These are phyloP conservation scores for Epichloe aotearoae DNA, from an alignment of 2,329 filamentous ascomycete genomes.

Conservation along the genomic window DNA sequence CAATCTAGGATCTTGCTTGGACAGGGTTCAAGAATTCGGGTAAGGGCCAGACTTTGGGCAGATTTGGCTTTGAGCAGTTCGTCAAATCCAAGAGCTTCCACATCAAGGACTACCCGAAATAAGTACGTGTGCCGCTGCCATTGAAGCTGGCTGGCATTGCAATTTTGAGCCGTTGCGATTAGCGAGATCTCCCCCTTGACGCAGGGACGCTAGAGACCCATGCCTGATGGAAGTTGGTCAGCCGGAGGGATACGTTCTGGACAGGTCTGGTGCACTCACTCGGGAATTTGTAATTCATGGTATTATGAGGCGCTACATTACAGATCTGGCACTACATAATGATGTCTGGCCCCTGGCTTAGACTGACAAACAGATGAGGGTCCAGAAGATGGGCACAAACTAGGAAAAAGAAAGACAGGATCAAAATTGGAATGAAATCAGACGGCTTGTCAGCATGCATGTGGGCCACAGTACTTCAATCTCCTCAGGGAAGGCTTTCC, in stretches of 20 bases:
- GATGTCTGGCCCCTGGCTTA: background rate
- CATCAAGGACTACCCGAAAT: constrained; percentile 67
- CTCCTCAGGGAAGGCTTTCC: background rate
- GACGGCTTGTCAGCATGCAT: background rate
- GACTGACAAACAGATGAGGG: background rate
- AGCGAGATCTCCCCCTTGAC: constrained; percentile 10
- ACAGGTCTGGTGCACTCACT: background rate
- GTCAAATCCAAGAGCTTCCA: constrained; percentile 95
- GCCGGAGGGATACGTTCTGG: background rate
- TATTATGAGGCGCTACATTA: background rate
- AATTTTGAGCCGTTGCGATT: constrained; percentile 5
- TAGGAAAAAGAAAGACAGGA: background rate
- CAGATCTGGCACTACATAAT: background rate
- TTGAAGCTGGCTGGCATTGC: background rate
- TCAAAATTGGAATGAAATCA: background rate
- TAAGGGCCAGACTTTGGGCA: constrained; percentile 78
- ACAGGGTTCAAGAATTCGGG: constrained; percentile 97
- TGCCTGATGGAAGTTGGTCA: background rate
- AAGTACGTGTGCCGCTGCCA: constrained; percentile 9
- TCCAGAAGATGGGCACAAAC: background rate
- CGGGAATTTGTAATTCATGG: background rate
- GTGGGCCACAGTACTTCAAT: background rate
- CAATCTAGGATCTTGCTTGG: constrained; percentile 71
- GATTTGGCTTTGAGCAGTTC: constrained; percentile 88
- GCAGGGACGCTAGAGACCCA: background rate